These are phyloP conservation scores for Phalaenopsis hybrid DNA, from an alignment of 116 monocot species.

Conservation along the genomic window DNA sequence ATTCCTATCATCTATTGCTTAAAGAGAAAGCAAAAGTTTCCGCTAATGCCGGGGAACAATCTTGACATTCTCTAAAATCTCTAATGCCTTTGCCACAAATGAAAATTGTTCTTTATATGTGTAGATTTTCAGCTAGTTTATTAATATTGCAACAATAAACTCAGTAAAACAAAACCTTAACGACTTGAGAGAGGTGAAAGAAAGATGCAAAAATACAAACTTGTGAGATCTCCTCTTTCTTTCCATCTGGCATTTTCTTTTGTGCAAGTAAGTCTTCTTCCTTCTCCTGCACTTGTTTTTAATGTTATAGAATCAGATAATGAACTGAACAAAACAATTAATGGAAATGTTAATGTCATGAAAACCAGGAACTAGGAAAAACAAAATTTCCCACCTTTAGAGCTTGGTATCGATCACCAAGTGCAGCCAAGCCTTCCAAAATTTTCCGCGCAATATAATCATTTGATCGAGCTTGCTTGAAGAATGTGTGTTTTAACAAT, in stretches of 20 bases:
- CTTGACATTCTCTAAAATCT: slow-evolving; percentile 3
- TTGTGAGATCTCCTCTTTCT: slow-evolving; percentile 82
- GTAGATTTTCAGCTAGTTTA: background rate
- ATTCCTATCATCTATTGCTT: background rate
- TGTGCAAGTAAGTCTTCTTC: slow-evolving; percentile 75
- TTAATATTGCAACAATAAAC: background rate
- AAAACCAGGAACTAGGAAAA: background rate
- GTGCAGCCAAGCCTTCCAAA: slow-evolving; percentile 69
- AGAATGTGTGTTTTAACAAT: slow-evolving; percentile 81
- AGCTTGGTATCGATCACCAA: slow-evolving; percentile 58
- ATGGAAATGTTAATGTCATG: background rate
- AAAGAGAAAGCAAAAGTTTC: background rate
- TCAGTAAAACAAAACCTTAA: background rate
- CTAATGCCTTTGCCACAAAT: background rate
- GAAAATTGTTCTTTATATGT: background rate
- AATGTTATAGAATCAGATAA: background rate
- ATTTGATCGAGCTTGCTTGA: slow-evolving; percentile 79
- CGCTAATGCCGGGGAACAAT: background rate
- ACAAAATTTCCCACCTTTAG: slow-evolving; percentile 41
- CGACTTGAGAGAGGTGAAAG: background rate
- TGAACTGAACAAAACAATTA: background rate
- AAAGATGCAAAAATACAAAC: slow-evolving; percentile 21
- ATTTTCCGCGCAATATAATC: slow-evolving; percentile 62
- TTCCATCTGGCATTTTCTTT: slow-evolving; percentile 76
- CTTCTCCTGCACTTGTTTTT: slow-evolving; percentile 33